These are phyloP conservation scores for Fusarium sterilihyphosum DNA, from an alignment of 2,329 filamentous ascomycete species.

Conservation along the genomic window DNA sequence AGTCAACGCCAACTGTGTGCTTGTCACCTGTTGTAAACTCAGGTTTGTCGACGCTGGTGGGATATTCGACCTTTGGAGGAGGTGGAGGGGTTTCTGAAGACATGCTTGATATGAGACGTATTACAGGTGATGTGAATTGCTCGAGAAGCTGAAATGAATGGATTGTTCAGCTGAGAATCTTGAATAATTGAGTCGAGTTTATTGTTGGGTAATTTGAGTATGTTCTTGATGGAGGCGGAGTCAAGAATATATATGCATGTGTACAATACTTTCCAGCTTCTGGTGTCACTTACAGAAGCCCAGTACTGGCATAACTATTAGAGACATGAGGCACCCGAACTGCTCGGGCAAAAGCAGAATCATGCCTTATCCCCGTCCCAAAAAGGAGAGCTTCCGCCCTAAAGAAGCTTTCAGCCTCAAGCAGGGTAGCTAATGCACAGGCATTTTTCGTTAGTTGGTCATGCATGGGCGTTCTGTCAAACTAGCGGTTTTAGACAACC, in stretches of 20 bases:
- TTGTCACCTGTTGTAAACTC: background rate
- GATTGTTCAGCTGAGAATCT: too few relatives aligned
- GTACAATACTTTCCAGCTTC: background rate
- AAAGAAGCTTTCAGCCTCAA: background rate
- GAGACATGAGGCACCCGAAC: background rate
- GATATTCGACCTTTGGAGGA: background rate
- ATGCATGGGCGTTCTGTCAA: background rate
- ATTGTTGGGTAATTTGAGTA: background rate
- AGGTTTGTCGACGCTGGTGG: background rate
- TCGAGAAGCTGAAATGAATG: too few relatives aligned
- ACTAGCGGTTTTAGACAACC: background rate
- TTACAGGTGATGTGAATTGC: background rate
- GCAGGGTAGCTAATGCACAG: background rate
- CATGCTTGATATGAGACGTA: background rate
- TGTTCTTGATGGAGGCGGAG: background rate
- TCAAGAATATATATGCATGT: background rate
- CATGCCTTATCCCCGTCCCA: background rate
- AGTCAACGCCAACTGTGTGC: background rate
- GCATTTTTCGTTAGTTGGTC: background rate
- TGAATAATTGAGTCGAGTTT: background rate
- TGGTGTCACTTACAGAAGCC: background rate
- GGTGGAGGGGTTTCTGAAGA: background rate
- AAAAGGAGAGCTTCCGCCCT: background rate
- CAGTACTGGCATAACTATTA: too few relatives aligned
- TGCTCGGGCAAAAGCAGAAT: background rate